These are phyloP conservation scores for Brassica hybrid DNA, from an alignment of 441 rosid species.

Conservation along the genomic window DNA sequence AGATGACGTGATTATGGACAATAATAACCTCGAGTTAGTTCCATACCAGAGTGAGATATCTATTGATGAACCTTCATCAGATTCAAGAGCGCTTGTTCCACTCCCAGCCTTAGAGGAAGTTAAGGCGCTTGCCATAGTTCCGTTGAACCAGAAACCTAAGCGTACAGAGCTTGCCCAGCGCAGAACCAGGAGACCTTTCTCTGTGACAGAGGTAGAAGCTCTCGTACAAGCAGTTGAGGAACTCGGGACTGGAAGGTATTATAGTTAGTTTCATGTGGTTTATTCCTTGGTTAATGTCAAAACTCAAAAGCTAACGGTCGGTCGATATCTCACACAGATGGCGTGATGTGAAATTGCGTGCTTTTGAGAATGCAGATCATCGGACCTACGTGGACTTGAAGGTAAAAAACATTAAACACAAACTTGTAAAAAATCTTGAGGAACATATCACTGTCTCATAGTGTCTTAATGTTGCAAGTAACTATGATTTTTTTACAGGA, in stretches of 20 bases:
- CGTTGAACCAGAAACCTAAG: slow-evolving; percentile 52
- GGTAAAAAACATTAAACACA: slow-evolving; percentile 45
- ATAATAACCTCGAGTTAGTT: slow-evolving; percentile 45
- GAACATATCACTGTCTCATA: background rate
- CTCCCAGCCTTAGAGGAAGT: slow-evolving; percentile 48
- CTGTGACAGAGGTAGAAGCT: slow-evolving; percentile 77
- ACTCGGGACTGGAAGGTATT: slow-evolving; percentile 82
- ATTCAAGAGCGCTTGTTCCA: slow-evolving; percentile 58
- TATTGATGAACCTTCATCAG: slow-evolving; percentile 48
- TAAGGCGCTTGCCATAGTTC: slow-evolving; percentile 47
- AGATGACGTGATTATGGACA: slow-evolving; percentile 45
- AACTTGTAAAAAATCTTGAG: slow-evolving; percentile 5
- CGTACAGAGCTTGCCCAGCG: slow-evolving; percentile 64
- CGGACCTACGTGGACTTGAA: slow-evolving; percentile 80
- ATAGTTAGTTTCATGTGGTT: slow-evolving; percentile 21
- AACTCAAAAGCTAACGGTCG: slow-evolving; percentile 29
- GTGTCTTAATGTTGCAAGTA: slow-evolving; percentile 13
- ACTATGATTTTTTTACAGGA: slow-evolving; percentile 8
- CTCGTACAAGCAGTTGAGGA: slow-evolving; percentile 77
- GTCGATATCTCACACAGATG: slow-evolving; percentile 52
- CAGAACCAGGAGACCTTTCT: slow-evolving; percentile 75
- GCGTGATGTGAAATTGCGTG: slow-evolving; percentile 72
- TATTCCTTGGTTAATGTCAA: background rate
- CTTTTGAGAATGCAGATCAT: slow-evolving; percentile 72
- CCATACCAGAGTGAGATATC: slow-evolving; percentile 46